These are phyloP conservation scores for Phaffia rhodozyma DNA, from an alignment of 1,284 basidiomycete genomes.

Conservation along the genomic window DNA sequence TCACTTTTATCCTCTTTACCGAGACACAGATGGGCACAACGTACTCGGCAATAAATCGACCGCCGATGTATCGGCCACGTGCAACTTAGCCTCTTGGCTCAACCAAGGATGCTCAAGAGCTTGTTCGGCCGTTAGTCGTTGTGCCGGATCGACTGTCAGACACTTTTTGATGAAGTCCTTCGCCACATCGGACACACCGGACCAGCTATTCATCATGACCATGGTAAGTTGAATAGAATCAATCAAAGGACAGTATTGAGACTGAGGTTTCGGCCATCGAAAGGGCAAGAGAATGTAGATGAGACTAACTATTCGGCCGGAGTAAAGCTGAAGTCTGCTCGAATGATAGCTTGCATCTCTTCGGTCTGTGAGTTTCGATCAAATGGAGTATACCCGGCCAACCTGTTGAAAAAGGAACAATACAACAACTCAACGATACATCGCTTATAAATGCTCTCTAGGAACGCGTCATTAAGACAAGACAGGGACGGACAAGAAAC, in stretches of 20 bases:
- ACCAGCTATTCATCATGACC: slow-evolving; percentile 60
- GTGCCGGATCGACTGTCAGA: slow-evolving; percentile 65
- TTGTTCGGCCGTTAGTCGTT: slow-evolving; percentile 62
- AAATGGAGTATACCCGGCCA: slow-evolving; percentile 89
- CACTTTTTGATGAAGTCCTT: slow-evolving; percentile 68
- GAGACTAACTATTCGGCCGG: slow-evolving; percentile 36
- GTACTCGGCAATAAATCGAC: slow-evolving; percentile 37
- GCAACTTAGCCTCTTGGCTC: slow-evolving; percentile 33
- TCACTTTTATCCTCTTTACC: not conserved
- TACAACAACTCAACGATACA: not conserved
- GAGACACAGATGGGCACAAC: slow-evolving; percentile 34
- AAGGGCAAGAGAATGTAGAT: not conserved
- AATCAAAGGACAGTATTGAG: not conserved
- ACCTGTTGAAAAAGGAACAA: slow-evolving; percentile 56
- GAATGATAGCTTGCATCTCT: slow-evolving; percentile 87
- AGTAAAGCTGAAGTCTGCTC: slow-evolving; percentile 83
- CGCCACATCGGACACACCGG: slow-evolving; percentile 65
- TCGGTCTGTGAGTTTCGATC: slow-evolving; percentile 76
- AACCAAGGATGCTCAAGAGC: slow-evolving; percentile 72
- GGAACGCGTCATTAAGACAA: not conserved
- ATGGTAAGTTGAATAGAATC: too few species aligned
- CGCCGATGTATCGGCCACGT: slow-evolving; percentile 48
- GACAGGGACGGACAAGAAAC: not conserved
- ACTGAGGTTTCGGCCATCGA: slow-evolving; percentile 18
- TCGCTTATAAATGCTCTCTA: not conserved